Conservation (phyloP, 163 green algal species). For the Chlamydomonas reinhardtii region DNA sequence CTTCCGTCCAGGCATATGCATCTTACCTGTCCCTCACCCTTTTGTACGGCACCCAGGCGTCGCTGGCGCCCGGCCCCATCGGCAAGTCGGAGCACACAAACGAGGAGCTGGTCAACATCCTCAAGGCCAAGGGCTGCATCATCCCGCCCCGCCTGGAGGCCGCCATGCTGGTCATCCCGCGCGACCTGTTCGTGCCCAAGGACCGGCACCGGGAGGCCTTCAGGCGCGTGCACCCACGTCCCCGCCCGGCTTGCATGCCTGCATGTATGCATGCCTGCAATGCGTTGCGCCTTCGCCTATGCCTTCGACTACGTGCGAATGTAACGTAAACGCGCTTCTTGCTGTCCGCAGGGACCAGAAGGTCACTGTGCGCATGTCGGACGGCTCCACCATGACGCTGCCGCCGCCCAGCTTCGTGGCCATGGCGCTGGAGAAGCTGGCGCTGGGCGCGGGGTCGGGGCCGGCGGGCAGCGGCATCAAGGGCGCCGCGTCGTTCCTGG, state of each 20-base stretch:
- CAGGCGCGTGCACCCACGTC: conserved; percentile 42
- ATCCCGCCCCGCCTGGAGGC: conserved; percentile 60
- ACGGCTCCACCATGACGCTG: conserved; percentile 73
- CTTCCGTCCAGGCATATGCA: too few relatives aligned
- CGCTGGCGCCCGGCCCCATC: conserved; percentile 61
- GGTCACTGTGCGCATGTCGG: conserved; percentile 71
- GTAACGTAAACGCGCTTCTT: neutral
- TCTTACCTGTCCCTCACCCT: too few relatives aligned
- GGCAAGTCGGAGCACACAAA: conserved; percentile 73
- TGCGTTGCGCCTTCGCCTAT: too few relatives aligned
- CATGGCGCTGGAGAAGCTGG: conserved; percentile 70
- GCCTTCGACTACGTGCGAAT: too few relatives aligned
- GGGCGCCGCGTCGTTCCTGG: conserved; percentile 56
- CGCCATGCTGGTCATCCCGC: conserved; percentile 68
- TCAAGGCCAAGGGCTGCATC: conserved; percentile 71
- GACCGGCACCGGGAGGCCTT: conserved; percentile 73
- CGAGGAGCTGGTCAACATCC: conserved; percentile 77
- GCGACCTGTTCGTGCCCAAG: conserved; percentile 74
- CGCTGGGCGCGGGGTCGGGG: conserved; percentile 59
- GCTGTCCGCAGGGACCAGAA: conserved; percentile 61
- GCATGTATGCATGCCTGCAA: too few relatives aligned
- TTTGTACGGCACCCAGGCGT: neutral
- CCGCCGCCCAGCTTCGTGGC: conserved; percentile 75
- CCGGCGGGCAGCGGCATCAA: neutral
- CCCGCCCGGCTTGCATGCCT: too few relatives aligned